Conservation (phyloP, 2,329 filamentous ascomycete species). For the Scedosporium minutisporum region DNA sequence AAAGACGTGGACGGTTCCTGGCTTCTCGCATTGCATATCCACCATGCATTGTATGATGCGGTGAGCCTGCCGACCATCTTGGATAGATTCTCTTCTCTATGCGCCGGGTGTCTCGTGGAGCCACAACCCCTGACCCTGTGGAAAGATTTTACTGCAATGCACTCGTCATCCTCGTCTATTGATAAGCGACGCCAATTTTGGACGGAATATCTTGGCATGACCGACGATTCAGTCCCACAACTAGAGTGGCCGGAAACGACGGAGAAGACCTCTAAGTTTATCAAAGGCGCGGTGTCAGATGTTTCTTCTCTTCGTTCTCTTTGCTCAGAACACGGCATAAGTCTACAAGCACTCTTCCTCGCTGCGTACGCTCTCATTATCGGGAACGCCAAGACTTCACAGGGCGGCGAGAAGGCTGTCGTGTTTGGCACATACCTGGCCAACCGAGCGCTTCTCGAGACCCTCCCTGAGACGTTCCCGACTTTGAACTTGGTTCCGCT, state of each 20-base stretch:
- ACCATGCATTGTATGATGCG: slow-evolving; percentile 84
- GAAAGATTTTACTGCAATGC: slow-evolving; percentile 14
- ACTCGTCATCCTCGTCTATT: slow-evolving; percentile 3
- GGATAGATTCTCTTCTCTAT: slow-evolving; percentile 22
- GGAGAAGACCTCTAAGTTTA: slow-evolving; percentile 6
- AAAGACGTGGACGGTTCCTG: slow-evolving; percentile 13
- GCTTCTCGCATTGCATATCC: slow-evolving; percentile 50
- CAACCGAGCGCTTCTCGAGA: slow-evolving; percentile 51
- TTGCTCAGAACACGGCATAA: slow-evolving; percentile 38
- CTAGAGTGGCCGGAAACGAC: slow-evolving; percentile 17
- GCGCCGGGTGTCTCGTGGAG: slow-evolving; percentile 10
- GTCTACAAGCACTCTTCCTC: slow-evolving; percentile 66
- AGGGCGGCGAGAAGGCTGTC: slow-evolving; percentile 19
- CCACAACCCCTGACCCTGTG: slow-evolving; percentile 14
- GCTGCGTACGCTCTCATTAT: slow-evolving; percentile 52
- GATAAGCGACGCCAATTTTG: slow-evolving; percentile 27
- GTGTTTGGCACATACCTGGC: slow-evolving; percentile 76
- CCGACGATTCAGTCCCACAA: slow-evolving; percentile 19
- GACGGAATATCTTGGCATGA: slow-evolving; percentile 25
- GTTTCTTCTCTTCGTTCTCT: slow-evolving; percentile 27
- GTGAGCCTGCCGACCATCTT: slow-evolving; percentile 63
- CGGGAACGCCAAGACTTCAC: neutral
- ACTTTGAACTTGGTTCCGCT: slow-evolving; percentile 75
- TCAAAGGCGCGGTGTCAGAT: slow-evolving; percentile 33
- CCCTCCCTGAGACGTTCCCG: slow-evolving; percentile 39